Evolutionary conservation across 768 basidiomycete genomes (phyloP).

Genomic region (Leccinum disarticulatum): DNA sequence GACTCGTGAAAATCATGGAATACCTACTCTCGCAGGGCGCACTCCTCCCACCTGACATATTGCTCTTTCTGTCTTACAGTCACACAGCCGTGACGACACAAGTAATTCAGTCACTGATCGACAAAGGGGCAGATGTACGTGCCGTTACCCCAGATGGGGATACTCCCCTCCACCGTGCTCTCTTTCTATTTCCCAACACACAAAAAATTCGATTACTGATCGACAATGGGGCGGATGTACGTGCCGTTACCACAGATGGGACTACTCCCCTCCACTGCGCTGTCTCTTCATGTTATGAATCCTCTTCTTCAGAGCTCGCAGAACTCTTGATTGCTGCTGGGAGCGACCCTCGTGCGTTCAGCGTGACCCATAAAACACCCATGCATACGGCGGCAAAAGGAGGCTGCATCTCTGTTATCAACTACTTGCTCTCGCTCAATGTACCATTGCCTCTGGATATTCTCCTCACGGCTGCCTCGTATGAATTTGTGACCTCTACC

Average conservation of each 20-base stretch:
- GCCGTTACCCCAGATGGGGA: no score
- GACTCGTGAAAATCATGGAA: not conserved
- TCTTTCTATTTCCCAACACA: no score
- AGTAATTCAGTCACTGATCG: not conserved
- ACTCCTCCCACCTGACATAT: not conserved
- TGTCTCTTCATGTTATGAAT: not conserved
- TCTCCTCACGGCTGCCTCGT: not conserved
- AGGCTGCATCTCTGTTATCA: not conserved
- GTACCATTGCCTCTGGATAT: not conserved
- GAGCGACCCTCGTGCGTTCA: no score
- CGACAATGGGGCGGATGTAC: no score
- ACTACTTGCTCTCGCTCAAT: not conserved
- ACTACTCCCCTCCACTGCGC: no score
- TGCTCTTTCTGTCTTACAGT: not conserved
- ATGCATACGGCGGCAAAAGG: not conserved
- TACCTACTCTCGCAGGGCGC: not conserved
- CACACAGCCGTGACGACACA: not conserved
- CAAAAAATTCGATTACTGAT: no score
- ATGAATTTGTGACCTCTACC: no score
- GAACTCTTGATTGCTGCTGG: no score
- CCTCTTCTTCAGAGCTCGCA: no score
- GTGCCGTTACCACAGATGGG: no score
- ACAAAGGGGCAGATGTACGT: not conserved
- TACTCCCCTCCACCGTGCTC: no score
- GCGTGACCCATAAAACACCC: not conserved